Evolutionary conservation across 495 filamentous ascomycete species (phyloP).

Genomic region (Tricharina praecox): DNA sequence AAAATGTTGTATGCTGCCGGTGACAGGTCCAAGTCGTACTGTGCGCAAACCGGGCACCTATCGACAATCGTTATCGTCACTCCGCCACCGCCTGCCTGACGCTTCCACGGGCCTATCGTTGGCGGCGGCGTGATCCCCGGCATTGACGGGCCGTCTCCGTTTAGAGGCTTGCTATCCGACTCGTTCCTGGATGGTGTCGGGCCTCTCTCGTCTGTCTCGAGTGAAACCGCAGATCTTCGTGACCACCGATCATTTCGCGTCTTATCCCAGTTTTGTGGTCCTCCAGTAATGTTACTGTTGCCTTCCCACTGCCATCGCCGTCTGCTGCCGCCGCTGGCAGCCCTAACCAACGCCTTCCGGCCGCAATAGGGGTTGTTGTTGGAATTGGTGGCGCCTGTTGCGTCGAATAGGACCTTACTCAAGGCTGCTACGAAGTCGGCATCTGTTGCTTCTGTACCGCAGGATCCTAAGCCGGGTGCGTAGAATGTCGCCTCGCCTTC

Average conservation of each 20-base stretch:
- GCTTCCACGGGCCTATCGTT: neutral
- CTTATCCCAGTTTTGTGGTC: conserved; percentile 1
- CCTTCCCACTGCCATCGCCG: conserved; percentile 4
- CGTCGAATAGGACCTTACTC: conserved; percentile 20
- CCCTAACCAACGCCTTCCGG: conserved; percentile 18
- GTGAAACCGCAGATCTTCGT: neutral
- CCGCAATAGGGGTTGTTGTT: conserved; percentile 25
- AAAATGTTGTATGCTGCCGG: conserved; percentile 17
- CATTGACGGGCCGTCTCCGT: neutral
- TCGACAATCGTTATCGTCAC: conserved; percentile 24
- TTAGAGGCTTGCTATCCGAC: neutral
- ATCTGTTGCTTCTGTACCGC: conserved; percentile 21
- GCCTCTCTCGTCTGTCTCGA: neutral
- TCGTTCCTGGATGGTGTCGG: neutral
- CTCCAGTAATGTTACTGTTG: conserved; percentile 11
- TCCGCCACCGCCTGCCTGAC: conserved; percentile 18
- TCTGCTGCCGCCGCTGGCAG: conserved; percentile 2
- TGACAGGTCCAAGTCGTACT: conserved; percentile 23
- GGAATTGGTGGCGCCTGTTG: conserved; percentile 18
- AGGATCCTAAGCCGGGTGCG: conserved; percentile 22
- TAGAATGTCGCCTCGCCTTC: conserved; percentile 25
- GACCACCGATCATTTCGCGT: conserved; percentile 4
- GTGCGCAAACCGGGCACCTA: conserved; percentile 20
- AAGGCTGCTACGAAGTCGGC: conserved; percentile 22
- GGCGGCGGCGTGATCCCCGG: conserved; percentile 16